phyloP scores from a whole-genome alignment of 2,329 filamentous ascomycete species.

The Acarospora socialis region DNA sequence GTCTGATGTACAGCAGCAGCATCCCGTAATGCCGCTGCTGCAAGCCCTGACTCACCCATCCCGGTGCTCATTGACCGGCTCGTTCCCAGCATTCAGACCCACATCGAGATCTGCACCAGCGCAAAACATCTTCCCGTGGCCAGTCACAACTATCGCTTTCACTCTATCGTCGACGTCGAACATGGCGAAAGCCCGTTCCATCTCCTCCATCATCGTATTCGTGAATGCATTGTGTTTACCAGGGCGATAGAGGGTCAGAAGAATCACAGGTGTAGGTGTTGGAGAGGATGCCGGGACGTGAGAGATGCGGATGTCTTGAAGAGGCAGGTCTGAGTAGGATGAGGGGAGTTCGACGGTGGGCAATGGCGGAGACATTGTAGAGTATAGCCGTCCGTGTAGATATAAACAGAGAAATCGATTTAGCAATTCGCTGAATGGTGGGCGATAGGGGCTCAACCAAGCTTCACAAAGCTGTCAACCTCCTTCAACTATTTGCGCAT shows the following conservation, averaged over 20 bases:
- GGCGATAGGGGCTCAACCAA: too few species aligned
- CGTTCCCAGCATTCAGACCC: constrained; percentile 14
- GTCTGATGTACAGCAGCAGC: too few species aligned
- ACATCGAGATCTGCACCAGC: constrained; percentile 43
- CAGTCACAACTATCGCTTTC: constrained; percentile 40
- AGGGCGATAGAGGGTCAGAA: constrained; percentile 52
- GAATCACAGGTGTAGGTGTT: constrained; percentile 45
- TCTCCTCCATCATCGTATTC: constrained; percentile 45
- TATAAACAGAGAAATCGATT: too few species aligned
- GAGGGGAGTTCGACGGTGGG: constrained; percentile 1
- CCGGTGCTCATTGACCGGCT: background rate
- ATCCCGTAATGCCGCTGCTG: too few species aligned
- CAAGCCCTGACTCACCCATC: constrained; percentile 3
- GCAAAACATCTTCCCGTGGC: constrained; percentile 41
- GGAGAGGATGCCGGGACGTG: constrained; percentile 32
- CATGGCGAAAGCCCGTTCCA: constrained; percentile 39
- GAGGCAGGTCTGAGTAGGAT: constrained; percentile 1
- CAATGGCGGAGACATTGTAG: too few species aligned
- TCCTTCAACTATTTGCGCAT: too few species aligned
- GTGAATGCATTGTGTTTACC: constrained; percentile 57
- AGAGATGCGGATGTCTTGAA: constrained; percentile 22
- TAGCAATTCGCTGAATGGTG: too few species aligned
- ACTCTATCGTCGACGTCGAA: constrained; percentile 42
- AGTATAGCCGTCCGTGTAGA: too few species aligned
- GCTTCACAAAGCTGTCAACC: too few species aligned